Percentiles rank a stretch among this genome's conserved stretches.
Conservation (phyloP, 129 eudicot species). For the Chrysanthemum makinoi region DNA sequence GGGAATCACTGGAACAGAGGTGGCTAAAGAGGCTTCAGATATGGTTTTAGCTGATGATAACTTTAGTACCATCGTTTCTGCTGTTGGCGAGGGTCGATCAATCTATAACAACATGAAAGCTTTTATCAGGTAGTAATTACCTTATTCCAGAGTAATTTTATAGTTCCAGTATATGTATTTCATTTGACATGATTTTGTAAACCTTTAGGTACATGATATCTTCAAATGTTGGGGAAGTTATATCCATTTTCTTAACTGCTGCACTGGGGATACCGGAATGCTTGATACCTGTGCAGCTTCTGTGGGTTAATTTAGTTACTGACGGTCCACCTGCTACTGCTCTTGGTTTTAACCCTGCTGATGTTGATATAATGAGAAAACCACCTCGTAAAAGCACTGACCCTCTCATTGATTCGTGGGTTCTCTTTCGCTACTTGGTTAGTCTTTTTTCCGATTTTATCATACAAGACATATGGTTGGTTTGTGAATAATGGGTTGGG, state of each 20-base stretch:
- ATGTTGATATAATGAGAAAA: constrained; percentile 78
- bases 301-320: constrained; percentile 86
- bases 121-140: constrained; percentile 56
- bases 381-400: constrained; percentile 84
- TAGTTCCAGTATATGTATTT: not conserved
- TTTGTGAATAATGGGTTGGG: not conserved
- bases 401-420: constrained; percentile 71
- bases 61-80: constrained; percentile 84
- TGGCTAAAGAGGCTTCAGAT: constrained; percentile 94
- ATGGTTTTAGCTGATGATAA: constrained; percentile 93
- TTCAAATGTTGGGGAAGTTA: constrained; percentile 85
- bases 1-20: constrained; percentile 97
- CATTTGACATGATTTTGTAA: not conserved
- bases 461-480: not conserved
- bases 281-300: constrained; percentile 84
- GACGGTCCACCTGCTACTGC: constrained; percentile 98
- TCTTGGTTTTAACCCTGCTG: constrained; percentile 86
- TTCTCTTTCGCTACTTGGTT: constrained; percentile 83
- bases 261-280: constrained; percentile 91
- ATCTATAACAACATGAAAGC: constrained; percentile 92
- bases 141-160: not conserved
- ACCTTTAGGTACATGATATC: constrained; percentile 84
- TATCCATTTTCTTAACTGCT: constrained; percentile 78
- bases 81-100: constrained; percentile 83
- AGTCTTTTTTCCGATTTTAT: constrained; percentile 13